phyloP scores from a whole-genome alignment of 352 stramenopile genomes.

The Plasmopara halstedii region DNA sequence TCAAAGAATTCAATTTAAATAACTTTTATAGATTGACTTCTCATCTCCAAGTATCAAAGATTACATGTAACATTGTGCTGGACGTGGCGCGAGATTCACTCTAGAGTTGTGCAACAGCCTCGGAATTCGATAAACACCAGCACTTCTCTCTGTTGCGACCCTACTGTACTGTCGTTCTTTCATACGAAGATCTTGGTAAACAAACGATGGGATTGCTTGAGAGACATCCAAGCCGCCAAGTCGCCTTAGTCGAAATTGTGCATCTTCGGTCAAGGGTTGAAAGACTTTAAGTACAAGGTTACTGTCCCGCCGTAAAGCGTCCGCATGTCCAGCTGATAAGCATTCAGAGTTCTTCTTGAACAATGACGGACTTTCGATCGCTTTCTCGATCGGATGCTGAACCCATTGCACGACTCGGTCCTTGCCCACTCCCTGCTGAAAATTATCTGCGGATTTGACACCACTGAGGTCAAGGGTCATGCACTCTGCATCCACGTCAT shows the following conservation, averaged over 20 bases:
- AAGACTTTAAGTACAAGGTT: slow-evolving; percentile 14
- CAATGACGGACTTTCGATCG: slow-evolving; percentile 8
- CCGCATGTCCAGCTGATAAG: not conserved
- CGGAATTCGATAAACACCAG: slow-evolving; percentile 14
- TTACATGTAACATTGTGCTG: slow-evolving; percentile 15
- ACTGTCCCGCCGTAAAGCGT: not conserved
- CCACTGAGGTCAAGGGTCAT: slow-evolving; percentile 18
- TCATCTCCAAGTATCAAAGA: not conserved
- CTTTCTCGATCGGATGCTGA: slow-evolving; percentile 11
- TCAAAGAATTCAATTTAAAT: not conserved
- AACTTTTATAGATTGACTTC: not conserved
- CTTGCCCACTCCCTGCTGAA: not conserved
- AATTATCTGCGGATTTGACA: slow-evolving; percentile 5
- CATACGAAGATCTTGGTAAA: slow-evolving; percentile 14
- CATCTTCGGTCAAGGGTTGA: slow-evolving; percentile 10
- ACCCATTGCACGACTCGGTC: slow-evolving; percentile 4
- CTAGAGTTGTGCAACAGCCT: slow-evolving; percentile 21
- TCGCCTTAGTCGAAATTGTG: slow-evolving; percentile 12
- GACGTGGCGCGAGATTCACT: slow-evolving; percentile 11
- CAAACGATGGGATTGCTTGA: slow-evolving; percentile 11
- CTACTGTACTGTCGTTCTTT: slow-evolving; percentile 9
- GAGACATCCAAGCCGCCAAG: slow-evolving; percentile 14
- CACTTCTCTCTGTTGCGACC: slow-evolving; percentile 15
- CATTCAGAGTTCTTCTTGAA: slow-evolving; percentile 1
- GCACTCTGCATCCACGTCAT: slow-evolving; percentile 10